These are phyloP conservation scores for Hevea brasiliensis DNA, from an alignment of 345 rosid species.

Conservation along the genomic window DNA sequence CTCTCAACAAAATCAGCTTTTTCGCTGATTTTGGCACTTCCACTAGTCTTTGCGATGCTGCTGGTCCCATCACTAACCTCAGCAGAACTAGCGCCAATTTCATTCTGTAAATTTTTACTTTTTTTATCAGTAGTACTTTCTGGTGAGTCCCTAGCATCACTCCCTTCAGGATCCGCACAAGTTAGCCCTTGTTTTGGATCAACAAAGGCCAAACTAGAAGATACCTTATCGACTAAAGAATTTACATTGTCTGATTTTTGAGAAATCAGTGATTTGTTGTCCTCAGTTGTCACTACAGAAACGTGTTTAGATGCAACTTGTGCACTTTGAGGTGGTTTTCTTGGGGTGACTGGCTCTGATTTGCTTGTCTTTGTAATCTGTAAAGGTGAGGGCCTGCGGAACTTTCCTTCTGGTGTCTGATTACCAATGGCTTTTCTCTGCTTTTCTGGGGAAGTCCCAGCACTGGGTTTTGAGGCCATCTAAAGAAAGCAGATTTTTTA, in stretches of 20 bases:
- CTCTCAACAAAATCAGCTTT: slow-evolving; percentile 45
- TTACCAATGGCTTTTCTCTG: slow-evolving; percentile 35
- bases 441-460: slow-evolving; percentile 41
- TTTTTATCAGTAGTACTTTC: slow-evolving; percentile 28
- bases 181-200: slow-evolving; percentile 37
- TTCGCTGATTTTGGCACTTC: slow-evolving; percentile 43
- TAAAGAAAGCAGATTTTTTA: slow-evolving; percentile 22
- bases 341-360: slow-evolving; percentile 35
- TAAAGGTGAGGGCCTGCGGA: slow-evolving; percentile 29
- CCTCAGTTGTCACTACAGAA: slow-evolving; percentile 20
- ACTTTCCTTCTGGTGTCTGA: slow-evolving; percentile 39
- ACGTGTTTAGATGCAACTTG: slow-evolving; percentile 33
- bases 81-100: slow-evolving; percentile 28
- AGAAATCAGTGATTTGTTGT: slow-evolving; percentile 23
- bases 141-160: slow-evolving; percentile 14
- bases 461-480: slow-evolving; percentile 59
- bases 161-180: slow-evolving; percentile 25
- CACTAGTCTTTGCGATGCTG: slow-evolving; percentile 43
- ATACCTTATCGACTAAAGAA: slow-evolving; percentile 50
- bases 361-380: slow-evolving; percentile 36
- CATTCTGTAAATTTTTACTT: slow-evolving; percentile 33
- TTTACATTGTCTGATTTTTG: slow-evolving; percentile 20
- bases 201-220: slow-evolving; percentile 49
- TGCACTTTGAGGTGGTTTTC: slow-evolving; percentile 19
- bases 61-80: slow-evolving; percentile 40